Evolutionary conservation across 192 early-diverging fungal species (phyloP), one percentile per base, ranked within the genome.

Genomic region (Gamsiella multidivaricata): DNA sequence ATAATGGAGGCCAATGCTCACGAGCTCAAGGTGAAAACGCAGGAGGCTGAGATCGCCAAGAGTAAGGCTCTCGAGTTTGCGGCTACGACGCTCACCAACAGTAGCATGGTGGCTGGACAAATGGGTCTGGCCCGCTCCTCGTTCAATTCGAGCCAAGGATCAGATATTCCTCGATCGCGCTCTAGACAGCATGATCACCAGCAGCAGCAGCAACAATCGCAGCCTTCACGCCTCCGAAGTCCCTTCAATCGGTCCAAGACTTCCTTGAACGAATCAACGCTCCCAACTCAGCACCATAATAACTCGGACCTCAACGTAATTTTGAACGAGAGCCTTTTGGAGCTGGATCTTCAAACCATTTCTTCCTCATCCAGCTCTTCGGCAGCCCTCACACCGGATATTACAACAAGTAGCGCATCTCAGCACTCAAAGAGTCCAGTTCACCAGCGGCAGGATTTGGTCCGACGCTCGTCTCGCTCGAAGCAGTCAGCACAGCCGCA

Each of bases 11-110:
- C 64, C 0, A 57, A 67, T 20, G 64, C 64, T 20, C 53, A 76
- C 39, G 65, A 76, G 37, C 50, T 67, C 23, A 62, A 50, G 25
- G 12, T 54, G 7, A 66, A 67, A 29, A 58, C 72, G 8, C 37
- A 67, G 23, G 72, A 56, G 15, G 72, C 64, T 0, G 72, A 76
- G 32, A 14, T 31, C 22, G 65, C 58, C n/a, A 76, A 62, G 45
- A 61, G 68, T 26, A 66, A 61, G 34, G 72, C 72, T 25, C 23
- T 76, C 0, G 72, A 76, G 37, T 76, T 76, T 39, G 46, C 72
- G 9, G 64, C 72, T 10, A 59, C 51, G 12, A 68, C 72, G 1
- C 46, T 76, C 12, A 42, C 56, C 26, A 76, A 76, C 36, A 49
- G 39, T 1, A 45, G 20, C 23, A 39, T 49, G 17, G 36, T 55